phyloP scores from a whole-genome alignment of 306 rosid species.

The Crataegus laevigata region DNA sequence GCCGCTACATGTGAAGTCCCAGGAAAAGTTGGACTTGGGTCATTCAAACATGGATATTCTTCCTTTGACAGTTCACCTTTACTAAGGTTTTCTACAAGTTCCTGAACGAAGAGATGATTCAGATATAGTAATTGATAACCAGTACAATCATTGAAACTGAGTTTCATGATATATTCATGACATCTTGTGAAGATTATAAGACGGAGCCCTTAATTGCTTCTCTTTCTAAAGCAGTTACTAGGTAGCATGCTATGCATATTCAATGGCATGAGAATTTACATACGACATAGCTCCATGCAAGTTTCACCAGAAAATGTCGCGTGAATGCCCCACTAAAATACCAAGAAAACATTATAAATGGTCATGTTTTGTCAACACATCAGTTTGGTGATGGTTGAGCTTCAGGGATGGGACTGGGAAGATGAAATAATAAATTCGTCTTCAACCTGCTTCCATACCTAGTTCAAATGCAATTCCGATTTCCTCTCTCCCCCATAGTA shows the following conservation, averaged over 20 bases:
- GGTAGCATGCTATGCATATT: no score
- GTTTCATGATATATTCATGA: neutral
- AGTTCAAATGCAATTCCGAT: no score
- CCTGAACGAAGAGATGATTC: slow-evolving; percentile 39
- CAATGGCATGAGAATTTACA: no score
- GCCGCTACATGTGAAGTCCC: slow-evolving; percentile 48
- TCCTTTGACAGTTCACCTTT: slow-evolving; percentile 74
- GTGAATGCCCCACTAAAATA: neutral
- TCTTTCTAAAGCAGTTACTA: no score
- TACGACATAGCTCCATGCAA: neutral
- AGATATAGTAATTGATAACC: slow-evolving; percentile 1
- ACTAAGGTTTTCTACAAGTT: slow-evolving; percentile 73
- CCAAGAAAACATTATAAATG: neutral
- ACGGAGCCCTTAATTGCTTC: neutral
- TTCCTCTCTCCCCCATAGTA: no score
- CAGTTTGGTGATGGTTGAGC: no score
- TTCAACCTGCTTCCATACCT: no score
- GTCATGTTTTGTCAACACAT: no score
- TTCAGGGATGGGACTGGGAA: no score
- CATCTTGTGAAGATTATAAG: neutral
- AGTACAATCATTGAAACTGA: neutral
- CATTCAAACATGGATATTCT: slow-evolving; percentile 91
- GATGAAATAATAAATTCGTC: no score
- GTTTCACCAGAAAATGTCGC: neutral
- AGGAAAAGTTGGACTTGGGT: slow-evolving; percentile 66